Evolutionary conservation across 2,329 filamentous ascomycete genomes (phyloP).

Genomic region (Venturiaceae sp.): DNA sequence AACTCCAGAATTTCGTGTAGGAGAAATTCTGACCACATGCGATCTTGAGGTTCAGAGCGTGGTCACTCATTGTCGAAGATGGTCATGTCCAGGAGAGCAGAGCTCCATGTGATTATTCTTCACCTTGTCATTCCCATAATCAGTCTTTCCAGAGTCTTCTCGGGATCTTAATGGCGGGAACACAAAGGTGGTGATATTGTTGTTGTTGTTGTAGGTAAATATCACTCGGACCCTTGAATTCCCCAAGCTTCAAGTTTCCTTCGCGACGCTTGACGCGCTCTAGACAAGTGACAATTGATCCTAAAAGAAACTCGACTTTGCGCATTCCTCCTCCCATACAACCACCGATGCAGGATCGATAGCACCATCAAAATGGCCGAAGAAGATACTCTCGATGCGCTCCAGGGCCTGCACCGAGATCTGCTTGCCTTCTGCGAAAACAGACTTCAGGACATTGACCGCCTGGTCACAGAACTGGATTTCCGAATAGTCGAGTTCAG

Average conservation of each 20-base stretch:
- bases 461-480: conserved; percentile 57
- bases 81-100: background rate
- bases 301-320: background rate
- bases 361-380: background rate
- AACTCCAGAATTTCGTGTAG: too few species aligned
- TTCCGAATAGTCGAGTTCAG: conserved; percentile 57
- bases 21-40: background rate
- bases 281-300: too few species aligned
- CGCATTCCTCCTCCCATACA: background rate
- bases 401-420: conserved; percentile 79
- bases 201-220: background rate
- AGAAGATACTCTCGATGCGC: conserved; percentile 16
- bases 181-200: background rate
- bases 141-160: background rate
- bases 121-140: background rate
- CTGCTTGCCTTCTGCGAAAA: conserved; percentile 67
- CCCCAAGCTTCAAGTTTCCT: too few species aligned
- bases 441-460: conserved; percentile 59
- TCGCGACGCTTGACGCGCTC: too few species aligned
- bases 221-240: too few species aligned
- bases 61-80: background rate
- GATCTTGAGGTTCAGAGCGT: background rate
- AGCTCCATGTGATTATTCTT: background rate
- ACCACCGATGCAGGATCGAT: background rate
- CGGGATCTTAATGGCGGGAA: background rate